Percentiles rank a stretch among this genome's conserved stretches.
Conservation (phyloP, 176 grass and related monocot genomes). For the maize (Zea mays) region DNA sequence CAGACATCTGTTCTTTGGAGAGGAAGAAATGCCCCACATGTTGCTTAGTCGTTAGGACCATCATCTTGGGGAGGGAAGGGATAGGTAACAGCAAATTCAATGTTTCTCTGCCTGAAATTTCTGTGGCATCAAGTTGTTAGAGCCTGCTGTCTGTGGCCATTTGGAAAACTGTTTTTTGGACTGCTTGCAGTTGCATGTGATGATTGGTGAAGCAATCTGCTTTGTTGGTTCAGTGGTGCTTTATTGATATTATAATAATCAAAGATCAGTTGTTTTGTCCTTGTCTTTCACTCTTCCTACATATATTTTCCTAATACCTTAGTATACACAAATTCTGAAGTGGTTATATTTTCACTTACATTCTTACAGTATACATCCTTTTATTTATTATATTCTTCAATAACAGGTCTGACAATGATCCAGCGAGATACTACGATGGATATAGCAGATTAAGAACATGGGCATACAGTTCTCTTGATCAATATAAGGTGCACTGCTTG, state of each 20-base stretch:
- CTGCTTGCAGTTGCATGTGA: not conserved
- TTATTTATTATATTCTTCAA: slow-evolving; percentile 14
- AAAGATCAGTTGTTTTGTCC: slow-evolving; percentile 10
- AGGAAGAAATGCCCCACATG: not conserved
- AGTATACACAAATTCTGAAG: not conserved
- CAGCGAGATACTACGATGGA: slow-evolving; percentile 65
- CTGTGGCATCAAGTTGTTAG: not conserved
- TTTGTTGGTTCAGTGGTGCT: slow-evolving; percentile 7
- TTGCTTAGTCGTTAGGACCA: not conserved
- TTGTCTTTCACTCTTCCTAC: not conserved
- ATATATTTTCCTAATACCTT: not conserved
- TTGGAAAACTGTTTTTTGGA: not conserved
- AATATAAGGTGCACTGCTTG: slow-evolving; percentile 74
- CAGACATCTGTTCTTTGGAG: not conserved
- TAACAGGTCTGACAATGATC: slow-evolving; percentile 69
- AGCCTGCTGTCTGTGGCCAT: not conserved
- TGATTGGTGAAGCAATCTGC: not conserved
- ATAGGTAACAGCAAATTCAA: not conserved
- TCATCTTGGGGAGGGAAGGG: not conserved
- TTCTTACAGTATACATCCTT: slow-evolving; percentile 17
- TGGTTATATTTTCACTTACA: not conserved
- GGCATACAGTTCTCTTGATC: slow-evolving; percentile 93
- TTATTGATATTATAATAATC: slow-evolving; percentile 18
- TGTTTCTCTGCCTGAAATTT: not conserved
- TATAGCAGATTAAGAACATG: slow-evolving; percentile 83